A percentile compares a stretch with the other conserved stretches of the same genome.
phyloP scores from a whole-genome alignment of 75 land plant genomes.

The Sequoia sempervirens region DNA sequence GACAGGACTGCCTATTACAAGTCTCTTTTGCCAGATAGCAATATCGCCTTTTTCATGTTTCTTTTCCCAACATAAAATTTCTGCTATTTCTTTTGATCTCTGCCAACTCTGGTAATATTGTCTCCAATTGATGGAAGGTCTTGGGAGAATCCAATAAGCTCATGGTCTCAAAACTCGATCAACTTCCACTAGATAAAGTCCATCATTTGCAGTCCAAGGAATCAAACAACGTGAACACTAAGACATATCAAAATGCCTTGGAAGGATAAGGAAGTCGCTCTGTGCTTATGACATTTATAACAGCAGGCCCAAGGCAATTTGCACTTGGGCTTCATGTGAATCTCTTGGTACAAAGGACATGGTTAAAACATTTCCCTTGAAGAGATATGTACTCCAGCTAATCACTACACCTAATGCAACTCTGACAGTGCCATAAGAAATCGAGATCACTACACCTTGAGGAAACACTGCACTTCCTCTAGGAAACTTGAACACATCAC shows the following conservation, averaged over 20 bases:
- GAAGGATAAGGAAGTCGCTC: slow-evolving; percentile 71
- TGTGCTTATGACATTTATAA: slow-evolving; percentile 79
- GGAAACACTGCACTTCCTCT: slow-evolving; percentile 53
- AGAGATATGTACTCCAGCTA: too few relatives aligned
- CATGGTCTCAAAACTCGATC: too few relatives aligned
- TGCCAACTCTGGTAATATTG: too few relatives aligned
- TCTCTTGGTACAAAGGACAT: too few relatives aligned
- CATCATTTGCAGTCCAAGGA: slow-evolving; percentile 80
- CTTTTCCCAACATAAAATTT: slow-evolving; percentile 84
- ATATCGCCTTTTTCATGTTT: slow-evolving; percentile 63
- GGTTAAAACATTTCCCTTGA: too few relatives aligned
- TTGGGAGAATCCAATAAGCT: too few relatives aligned
- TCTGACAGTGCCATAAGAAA: slow-evolving; percentile 77
- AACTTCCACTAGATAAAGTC: too few relatives aligned
- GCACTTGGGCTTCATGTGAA: too few relatives aligned
- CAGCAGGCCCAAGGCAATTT: background rate
- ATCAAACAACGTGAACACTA: slow-evolving; percentile 87
- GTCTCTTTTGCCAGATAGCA: slow-evolving; percentile 83
- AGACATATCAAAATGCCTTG: slow-evolving; percentile 80
- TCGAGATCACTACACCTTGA: slow-evolving; percentile 86
- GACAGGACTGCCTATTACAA: slow-evolving; percentile 60
- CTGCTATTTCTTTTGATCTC: slow-evolving; percentile 25
- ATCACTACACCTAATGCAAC: slow-evolving; percentile 62
- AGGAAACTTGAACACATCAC: too few relatives aligned
- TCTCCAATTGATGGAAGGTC: too few relatives aligned